Percentiles rank a stretch among this genome's conserved stretches.
Conservation (phyloP, 176 grass and related monocot species). For the Juncus effusus region DNA sequence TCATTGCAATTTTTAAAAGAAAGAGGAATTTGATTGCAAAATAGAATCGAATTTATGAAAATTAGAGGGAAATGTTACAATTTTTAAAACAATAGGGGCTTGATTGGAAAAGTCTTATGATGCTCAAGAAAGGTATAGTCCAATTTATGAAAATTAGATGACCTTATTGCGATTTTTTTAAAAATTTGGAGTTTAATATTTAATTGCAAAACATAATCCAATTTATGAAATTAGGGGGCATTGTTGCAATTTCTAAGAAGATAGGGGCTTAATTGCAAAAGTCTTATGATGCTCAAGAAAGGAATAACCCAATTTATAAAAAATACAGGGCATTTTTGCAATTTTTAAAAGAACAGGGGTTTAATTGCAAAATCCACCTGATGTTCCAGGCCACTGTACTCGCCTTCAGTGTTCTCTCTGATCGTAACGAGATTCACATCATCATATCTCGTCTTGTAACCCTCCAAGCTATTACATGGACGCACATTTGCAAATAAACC, state of each 20-base stretch:
- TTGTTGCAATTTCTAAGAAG: no score
- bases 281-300: conserved; percentile 85
- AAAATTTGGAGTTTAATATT: no score
- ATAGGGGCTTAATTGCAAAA: neutral
- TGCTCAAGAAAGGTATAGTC: conserved; percentile 51
- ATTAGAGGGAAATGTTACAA: no score
- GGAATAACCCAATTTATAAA: no score
- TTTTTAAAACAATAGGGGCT: no score
- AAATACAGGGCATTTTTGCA: no score
- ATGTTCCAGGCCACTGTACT: conserved; percentile 98
- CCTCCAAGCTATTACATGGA: conserved; percentile 84
- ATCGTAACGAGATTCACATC: conserved; percentile 95
- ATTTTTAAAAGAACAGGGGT: no score
- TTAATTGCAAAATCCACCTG: conserved; percentile 43
- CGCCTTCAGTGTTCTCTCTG: conserved; percentile 96
- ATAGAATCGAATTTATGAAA: no score
- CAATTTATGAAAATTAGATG: no score
- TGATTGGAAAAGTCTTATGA: conserved; percentile 42
- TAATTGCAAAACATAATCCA: neutral
- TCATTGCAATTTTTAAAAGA: no score
- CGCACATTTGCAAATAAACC: conserved; percentile 94
- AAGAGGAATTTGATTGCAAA: neutral
- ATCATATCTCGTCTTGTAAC: conserved; percentile 96
- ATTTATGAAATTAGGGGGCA: no score
- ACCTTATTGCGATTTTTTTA: no score